A percentile compares a stretch with the other conserved stretches of the same genome.
phyloP scores from a whole-genome alignment of 2,329 filamentous ascomycete species.

The Cladobotryum protrusum region DNA sequence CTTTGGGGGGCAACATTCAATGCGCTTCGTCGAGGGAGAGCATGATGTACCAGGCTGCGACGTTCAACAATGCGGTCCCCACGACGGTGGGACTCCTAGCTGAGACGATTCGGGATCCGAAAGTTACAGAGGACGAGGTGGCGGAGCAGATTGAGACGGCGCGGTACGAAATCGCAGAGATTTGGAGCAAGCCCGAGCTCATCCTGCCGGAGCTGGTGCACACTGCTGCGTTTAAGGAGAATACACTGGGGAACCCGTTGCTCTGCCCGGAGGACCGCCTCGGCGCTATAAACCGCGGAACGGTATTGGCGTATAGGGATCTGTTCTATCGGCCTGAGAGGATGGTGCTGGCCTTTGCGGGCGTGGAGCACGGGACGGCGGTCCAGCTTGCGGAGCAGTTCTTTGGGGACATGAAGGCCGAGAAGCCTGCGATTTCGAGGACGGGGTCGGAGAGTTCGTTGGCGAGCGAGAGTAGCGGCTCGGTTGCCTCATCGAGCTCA shows the following conservation, averaged over 20 bases:
- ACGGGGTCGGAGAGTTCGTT: conserved; percentile 47
- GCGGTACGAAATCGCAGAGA: conserved; percentile 92
- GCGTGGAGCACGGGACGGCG: conserved; percentile 75
- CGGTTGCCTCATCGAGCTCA: conserved; percentile 28
- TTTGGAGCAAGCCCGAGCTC: conserved; percentile 94
- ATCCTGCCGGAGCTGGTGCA: conserved; percentile 94
- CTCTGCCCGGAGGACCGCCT: conserved; percentile 84
- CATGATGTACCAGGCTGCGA: conserved; percentile 98
- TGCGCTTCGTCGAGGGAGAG: conserved; percentile 93
- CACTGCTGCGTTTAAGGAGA: conserved; percentile 91
- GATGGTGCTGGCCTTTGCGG: conserved; percentile 92
- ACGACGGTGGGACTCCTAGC: conserved; percentile 77
- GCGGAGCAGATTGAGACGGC: conserved; percentile 82
- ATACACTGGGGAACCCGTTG: conserved; percentile 89
- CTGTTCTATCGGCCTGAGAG: conserved; percentile 83
- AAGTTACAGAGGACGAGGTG: conserved; percentile 82
- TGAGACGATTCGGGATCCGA: conserved; percentile 84
- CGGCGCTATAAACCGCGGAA: conserved; percentile 62
- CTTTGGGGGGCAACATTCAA: conserved; percentile 89
- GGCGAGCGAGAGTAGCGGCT: conserved; percentile 29
- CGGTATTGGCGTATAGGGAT: conserved; percentile 72
- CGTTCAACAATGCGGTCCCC: conserved; percentile 89
- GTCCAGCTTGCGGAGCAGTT: conserved; percentile 73
- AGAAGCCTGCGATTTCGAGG: conserved; percentile 44
- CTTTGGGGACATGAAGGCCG: conserved; percentile 81